These are phyloP conservation scores for Lichenothelia convexa DNA, from an alignment of 495 filamentous ascomycete genomes.

Conservation along the genomic window DNA sequence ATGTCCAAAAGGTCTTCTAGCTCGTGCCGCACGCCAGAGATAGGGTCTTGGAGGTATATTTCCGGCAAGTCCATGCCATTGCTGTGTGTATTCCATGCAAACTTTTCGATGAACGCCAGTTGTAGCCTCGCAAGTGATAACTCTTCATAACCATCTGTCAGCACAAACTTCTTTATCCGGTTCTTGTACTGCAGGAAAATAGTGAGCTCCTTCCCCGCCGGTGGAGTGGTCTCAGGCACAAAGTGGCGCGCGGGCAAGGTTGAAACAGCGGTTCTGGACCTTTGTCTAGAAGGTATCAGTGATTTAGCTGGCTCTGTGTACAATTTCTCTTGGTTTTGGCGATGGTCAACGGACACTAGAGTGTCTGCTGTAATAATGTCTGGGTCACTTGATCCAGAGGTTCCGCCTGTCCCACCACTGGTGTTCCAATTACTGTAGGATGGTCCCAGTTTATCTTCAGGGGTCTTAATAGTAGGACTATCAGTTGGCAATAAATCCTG, in stretches of 20 bases:
- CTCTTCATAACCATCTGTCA: constrained; percentile 64
- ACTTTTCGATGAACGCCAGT: constrained; percentile 97
- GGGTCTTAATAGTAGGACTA: constrained; percentile 33
- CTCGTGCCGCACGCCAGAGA: constrained; percentile 88
- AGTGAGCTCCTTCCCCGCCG: constrained; percentile 73
- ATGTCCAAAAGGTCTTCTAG: constrained; percentile 89
- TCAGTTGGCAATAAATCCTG: constrained; percentile 18
- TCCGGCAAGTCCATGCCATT: constrained; percentile 88
- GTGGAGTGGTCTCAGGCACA: constrained; percentile 52
- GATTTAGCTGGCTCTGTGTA: not conserved
- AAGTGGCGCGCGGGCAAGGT: constrained; percentile 13
- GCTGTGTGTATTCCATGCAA: constrained; percentile 91
- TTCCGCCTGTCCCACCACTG: too few species aligned
- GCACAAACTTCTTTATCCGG: constrained; percentile 88
- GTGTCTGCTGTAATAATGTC: not conserved
- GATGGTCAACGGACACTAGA: not conserved
- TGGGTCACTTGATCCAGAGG: not conserved
- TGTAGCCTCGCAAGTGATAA: constrained; percentile 76
- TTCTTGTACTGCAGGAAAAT: constrained; percentile 95
- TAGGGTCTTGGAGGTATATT: constrained; percentile 91
- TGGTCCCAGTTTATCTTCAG: constrained; percentile 39
- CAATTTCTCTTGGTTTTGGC: too few species aligned
- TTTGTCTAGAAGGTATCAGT: not conserved
- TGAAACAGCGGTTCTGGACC: not conserved
- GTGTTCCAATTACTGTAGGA: constrained; percentile 21